Evolutionary conservation across 805 yeast species (phyloP).

Genomic region (Saturnispora sekii): DNA sequence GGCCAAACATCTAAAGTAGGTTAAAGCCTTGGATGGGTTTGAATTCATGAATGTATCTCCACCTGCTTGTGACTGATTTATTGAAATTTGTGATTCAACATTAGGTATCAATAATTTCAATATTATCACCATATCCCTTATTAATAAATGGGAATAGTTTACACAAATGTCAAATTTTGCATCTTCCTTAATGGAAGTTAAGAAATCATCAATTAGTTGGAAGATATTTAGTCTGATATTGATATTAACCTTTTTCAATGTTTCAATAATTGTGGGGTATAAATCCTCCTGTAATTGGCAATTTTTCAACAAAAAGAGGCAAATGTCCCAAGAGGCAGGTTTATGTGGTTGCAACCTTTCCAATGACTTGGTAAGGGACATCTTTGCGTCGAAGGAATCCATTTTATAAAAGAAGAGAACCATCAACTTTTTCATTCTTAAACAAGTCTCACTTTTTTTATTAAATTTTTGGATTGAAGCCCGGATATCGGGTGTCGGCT

Average conservation of each 20-base stretch:
- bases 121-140: conserved; percentile 27
- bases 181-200: conserved; percentile 23
- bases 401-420: conserved; percentile 27
- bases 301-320: conserved; percentile 47
- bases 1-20: conserved; percentile 19
- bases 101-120: conserved; percentile 30
- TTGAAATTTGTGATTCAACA: conserved; percentile 7
- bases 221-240: conserved; percentile 58
- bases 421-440: too few relatives aligned
- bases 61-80: neutral
- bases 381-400: conserved; percentile 85
- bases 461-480: neutral
- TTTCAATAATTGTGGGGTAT: conserved; percentile 56
- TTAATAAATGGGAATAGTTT: conserved; percentile 15
- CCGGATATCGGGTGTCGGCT: too few relatives aligned
- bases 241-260: conserved; percentile 41
- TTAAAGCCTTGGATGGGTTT: conserved; percentile 1
- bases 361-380: conserved; percentile 62
- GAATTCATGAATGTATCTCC: neutral
- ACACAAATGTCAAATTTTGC: conserved; percentile 10
- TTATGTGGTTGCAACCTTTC: conserved; percentile 56
- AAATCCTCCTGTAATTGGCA: conserved; percentile 57
- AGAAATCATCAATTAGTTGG: conserved; percentile 59
- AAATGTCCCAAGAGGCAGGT: conserved; percentile 39
- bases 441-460: too few relatives aligned